Evolutionary conservation across 108 stramenopile species (phyloP).

Genomic region (Skeletonema grethae): DNA sequence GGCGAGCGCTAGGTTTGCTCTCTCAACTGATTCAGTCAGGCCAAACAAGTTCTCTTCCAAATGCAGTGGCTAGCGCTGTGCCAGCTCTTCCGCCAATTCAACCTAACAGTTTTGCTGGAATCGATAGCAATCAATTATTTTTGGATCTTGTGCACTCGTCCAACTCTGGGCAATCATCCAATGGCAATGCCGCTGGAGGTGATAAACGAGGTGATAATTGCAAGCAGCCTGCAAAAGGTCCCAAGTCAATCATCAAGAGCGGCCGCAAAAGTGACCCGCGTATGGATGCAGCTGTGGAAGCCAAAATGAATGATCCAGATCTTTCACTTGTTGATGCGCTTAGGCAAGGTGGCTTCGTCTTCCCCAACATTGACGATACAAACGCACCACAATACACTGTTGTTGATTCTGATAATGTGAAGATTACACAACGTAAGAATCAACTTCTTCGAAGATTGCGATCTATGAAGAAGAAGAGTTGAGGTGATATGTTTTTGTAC

Average conservation of each 20-base stretch:
- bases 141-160: slow-evolving; percentile 5
- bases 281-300: slow-evolving; percentile 76
- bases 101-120: not conserved
- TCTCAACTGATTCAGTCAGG: slow-evolving; percentile 7
- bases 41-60: slow-evolving; percentile 4
- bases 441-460: slow-evolving; percentile 75
- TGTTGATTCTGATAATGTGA: slow-evolving; percentile 69
- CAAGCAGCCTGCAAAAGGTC: slow-evolving; percentile 18
- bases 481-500: not conserved
- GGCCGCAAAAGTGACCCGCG: slow-evolving; percentile 77
- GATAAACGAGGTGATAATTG: not conserved
- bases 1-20: slow-evolving; percentile 5
- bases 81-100: not conserved
- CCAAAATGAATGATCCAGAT: slow-evolving; percentile 66
- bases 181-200: not conserved
- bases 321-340: slow-evolving; percentile 72
- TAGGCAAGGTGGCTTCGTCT: slow-evolving; percentile 71
- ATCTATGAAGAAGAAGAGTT: slow-evolving; percentile 50
- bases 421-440: slow-evolving; percentile 81
- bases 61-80: not conserved
- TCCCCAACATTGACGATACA: slow-evolving; percentile 56
- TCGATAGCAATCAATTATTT: not conserved
- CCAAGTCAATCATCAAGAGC: slow-evolving; percentile 29
- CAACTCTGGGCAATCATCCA: not conserved
- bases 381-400: slow-evolving; percentile 23